These are phyloP conservation scores for Yamadazyma aaseri DNA, from an alignment of 1,139 yeast genomes.

Conservation along the genomic window DNA sequence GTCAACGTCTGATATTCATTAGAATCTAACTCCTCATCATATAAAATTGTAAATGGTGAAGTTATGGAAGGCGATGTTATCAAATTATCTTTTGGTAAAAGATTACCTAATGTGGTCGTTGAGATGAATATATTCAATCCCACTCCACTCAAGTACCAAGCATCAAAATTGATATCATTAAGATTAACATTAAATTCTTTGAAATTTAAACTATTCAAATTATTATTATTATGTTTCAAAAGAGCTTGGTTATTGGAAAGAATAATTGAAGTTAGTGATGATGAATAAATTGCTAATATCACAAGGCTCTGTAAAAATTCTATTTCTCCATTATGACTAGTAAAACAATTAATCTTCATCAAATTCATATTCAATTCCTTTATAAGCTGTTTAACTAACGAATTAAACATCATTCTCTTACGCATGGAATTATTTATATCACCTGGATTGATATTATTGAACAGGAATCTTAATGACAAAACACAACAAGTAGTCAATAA, in stretches of 20 bases:
- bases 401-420: slow-evolving; percentile 22
- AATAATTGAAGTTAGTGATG: slow-evolving; percentile 54
- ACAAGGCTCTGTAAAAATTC: slow-evolving; percentile 69
- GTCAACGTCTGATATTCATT: slow-evolving; percentile 52
- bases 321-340: slow-evolving; percentile 31
- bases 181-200: slow-evolving; percentile 20
- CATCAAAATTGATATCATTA: slow-evolving; percentile 39
- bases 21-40: slow-evolving; percentile 29
- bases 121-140: slow-evolving; percentile 61
- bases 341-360: slow-evolving; percentile 20
- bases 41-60: slow-evolving; percentile 29
- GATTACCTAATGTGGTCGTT: slow-evolving; percentile 34
- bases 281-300: slow-evolving; percentile 59
- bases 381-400: slow-evolving; percentile 29
- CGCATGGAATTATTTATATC: slow-evolving; percentile 21
- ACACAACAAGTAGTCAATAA: slow-evolving; percentile 66
- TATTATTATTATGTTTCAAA: slow-evolving; percentile 8
- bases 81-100: slow-evolving; percentile 17
- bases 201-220: slow-evolving; percentile 13
- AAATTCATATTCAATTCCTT: slow-evolving; percentile 47
- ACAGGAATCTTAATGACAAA: slow-evolving; percentile 52
- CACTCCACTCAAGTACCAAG: slow-evolving; percentile 60
- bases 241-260: slow-evolving; percentile 14
- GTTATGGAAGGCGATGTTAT: slow-evolving; percentile 11
- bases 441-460: slow-evolving; percentile 25